phyloP scores from a whole-genome alignment of 345 rosid genomes.

The Murraya paniculata region DNA sequence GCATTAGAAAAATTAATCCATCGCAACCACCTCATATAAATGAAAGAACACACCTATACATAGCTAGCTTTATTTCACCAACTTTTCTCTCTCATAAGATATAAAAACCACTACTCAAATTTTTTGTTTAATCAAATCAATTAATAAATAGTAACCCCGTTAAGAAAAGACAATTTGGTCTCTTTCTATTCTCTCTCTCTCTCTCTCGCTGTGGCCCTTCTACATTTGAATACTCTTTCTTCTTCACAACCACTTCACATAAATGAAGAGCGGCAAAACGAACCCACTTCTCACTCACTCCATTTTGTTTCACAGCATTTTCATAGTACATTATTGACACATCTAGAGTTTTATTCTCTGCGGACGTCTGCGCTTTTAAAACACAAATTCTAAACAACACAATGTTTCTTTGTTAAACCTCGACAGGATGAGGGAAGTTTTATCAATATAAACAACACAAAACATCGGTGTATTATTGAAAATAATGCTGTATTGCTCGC shows the following conservation, averaged over 20 bases:
- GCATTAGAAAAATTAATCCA: not conserved
- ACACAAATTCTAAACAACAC: not conserved
- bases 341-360: too few relatives aligned
- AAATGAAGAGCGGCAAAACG: conserved; percentile 15
- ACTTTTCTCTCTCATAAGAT: conserved; percentile 9
- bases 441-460: too few relatives aligned
- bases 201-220: conserved; percentile 12
- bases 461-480: too few relatives aligned
- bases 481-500: too few relatives aligned
- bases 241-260: conserved; percentile 27
- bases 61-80: not conserved
- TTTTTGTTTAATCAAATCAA: not conserved
- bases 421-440: too few relatives aligned
- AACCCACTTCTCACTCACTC: not conserved
- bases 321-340: too few relatives aligned
- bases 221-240: not conserved
- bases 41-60: not conserved
- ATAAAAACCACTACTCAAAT: not conserved
- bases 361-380: not conserved
- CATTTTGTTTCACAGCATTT: not conserved
- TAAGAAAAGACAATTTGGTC: not conserved
- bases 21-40: conserved; percentile 18
- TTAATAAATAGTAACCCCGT: too few relatives aligned
- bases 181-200: not conserved
- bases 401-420: too few relatives aligned